Evolutionary conservation across 345 rosid species (phyloP).

Genomic region (Barbarea vulgaris): DNA sequence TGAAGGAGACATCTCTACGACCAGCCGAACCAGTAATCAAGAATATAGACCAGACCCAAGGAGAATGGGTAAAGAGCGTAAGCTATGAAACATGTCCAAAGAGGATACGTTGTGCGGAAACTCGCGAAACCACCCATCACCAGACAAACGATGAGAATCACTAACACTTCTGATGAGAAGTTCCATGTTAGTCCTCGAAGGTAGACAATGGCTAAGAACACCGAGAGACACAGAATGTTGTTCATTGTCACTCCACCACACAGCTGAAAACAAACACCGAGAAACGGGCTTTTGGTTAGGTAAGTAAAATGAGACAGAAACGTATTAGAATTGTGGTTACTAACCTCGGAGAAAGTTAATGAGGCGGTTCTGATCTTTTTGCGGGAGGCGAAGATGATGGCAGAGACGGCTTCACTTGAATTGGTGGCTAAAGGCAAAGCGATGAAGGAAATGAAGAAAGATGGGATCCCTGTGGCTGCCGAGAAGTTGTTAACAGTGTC

Average conservation of each 20-base stretch:
- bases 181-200: conserved; percentile 84
- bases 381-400: conserved; percentile 84
- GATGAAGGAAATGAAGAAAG: conserved; percentile 94
- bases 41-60: conserved; percentile 80
- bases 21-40: conserved; percentile 86
- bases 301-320: conserved; percentile 5
- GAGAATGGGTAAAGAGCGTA: conserved; percentile 82
- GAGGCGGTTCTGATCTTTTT: conserved; percentile 82
- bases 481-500: conserved; percentile 91
- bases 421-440: conserved; percentile 93
- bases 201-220: conserved; percentile 87
- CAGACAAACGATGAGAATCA: conserved; percentile 76
- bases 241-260: conserved; percentile 95
- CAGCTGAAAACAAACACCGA: conserved; percentile 54
- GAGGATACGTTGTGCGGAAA: conserved; percentile 86
- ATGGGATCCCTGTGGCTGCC: conserved; percentile 83
- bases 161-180: conserved; percentile 93
- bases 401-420: conserved; percentile 93
- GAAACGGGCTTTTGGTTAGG: conserved; percentile 6
- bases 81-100: conserved; percentile 80
- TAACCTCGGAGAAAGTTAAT: conserved; percentile 88
- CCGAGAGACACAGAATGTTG: conserved; percentile 85
- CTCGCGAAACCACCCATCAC: conserved; percentile 86
- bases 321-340: not conserved
- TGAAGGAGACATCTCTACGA: conserved; percentile 56